Evolutionary conservation across 148 eudicot species (phyloP).

Genomic region (Chenopodium quinoa): DNA sequence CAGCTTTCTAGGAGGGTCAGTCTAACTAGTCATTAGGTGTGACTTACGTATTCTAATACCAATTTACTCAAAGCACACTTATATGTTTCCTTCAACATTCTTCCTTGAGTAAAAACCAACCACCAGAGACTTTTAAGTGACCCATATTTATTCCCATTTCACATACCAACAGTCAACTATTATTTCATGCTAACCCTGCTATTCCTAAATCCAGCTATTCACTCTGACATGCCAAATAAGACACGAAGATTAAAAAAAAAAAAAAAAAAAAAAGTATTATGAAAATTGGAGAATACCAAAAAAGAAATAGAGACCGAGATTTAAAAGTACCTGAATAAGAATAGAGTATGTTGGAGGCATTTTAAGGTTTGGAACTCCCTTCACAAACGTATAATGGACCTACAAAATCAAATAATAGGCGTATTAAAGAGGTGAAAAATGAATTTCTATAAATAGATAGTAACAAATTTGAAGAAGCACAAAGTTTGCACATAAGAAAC

Average conservation of each 20-base stretch:
- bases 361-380: conserved; percentile 49
- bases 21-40: background rate
- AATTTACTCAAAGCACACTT: background rate
- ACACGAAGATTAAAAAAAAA: background rate
- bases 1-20: background rate
- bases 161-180: background rate
- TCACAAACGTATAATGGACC: conserved; percentile 72
- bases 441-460: background rate
- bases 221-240: background rate
- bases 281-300: background rate
- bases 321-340: conserved; percentile 58
- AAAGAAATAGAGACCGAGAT: background rate
- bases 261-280: background rate
- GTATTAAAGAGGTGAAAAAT: background rate
- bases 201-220: background rate
- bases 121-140: background rate
- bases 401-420: conserved; percentile 28
- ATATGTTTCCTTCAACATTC: background rate
- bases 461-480: background rate
- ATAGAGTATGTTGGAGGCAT: conserved; percentile 88
- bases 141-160: background rate
- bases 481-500: background rate
- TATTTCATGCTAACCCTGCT: background rate
- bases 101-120: background rate
- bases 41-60: background rate